Evolutionary conservation across 768 basidiomycete genomes (phyloP), one percentile per base, ranked within the genome.

Genomic region (Clavulina sp.): DNA sequence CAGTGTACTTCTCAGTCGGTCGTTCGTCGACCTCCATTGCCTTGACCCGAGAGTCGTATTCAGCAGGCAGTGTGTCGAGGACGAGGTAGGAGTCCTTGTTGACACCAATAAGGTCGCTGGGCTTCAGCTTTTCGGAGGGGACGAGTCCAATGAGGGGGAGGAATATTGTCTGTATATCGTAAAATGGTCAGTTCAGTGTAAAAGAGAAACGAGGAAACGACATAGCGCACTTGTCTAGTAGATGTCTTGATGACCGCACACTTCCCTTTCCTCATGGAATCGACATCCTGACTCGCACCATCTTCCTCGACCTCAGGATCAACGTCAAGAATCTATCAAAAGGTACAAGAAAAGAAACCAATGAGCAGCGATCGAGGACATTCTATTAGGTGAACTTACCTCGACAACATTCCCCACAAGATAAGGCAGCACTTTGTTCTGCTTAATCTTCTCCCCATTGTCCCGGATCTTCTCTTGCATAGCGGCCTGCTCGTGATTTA

Each of bases 1-100:
- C 89, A 23, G 91, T 92, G 61, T 96, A 97, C 2, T 81, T 86
- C 65, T 97, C 95, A 9, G 92, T 97, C 31, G 95, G 95, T 49
- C 89, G 75, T 64, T 97, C 95, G 58, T 99, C 95, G 1, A 99
- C 95, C 62, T 99, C 95, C 95, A 99, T 99, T 5, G 95, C 95
- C 66, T 96, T 97, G 24, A 99, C 95, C 43, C 95, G 80, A 32
- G 89, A 91, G 65, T 99, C 95, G 61, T 89, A 97, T 69, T 99
- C 95, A 24, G 84, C 85, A 3, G 95, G 95, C 23, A 99, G 75
- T 2, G 81, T 92, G 65, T 97, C 95, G 33, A 99, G 75, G 31
- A 97, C 78, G 57, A 99, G 81, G 63, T 97, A 97, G 6, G 93
- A 97, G 64, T 99, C 95, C 66, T 99, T 99, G 72, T 99, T 97